Conservation (phyloP, 371 early-diverging fungal genomes). For the Mortierella sp. region DNA sequence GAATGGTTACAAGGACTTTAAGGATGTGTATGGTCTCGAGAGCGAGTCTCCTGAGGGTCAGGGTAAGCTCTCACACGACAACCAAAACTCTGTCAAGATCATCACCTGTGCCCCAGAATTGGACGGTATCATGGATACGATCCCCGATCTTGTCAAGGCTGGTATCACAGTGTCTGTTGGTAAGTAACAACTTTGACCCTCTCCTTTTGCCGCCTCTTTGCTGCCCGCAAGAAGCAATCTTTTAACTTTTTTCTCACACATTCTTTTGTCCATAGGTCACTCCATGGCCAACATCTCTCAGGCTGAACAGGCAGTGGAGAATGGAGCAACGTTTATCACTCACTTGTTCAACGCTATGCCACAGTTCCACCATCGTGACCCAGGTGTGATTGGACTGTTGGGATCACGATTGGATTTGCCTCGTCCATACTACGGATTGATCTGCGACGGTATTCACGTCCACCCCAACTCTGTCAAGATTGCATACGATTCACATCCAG, state of each 20-base stretch:
- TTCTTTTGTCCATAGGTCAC: conserved; percentile 62
- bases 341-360: conserved; percentile 91
- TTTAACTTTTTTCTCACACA: not conserved
- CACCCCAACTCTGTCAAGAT: conserved; percentile 85
- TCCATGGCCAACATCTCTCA: conserved; percentile 76
- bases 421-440: conserved; percentile 81
- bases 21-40: conserved; percentile 75
- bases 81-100: conserved; percentile 67
- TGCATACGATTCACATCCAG: conserved; percentile 81
- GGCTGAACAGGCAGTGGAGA: conserved; percentile 74
- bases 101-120: conserved; percentile 89
- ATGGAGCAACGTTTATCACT: conserved; percentile 78
- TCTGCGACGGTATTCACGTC: conserved; percentile 84
- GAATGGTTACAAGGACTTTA: conserved; percentile 76
- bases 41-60: conserved; percentile 54
- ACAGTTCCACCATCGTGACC: conserved; percentile 86
- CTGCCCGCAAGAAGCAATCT: no score
- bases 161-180: conserved; percentile 79
- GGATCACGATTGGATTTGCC: conserved; percentile 67
- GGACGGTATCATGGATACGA: conserved; percentile 76
- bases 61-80: conserved; percentile 56
- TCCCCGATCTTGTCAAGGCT: conserved; percentile 72
- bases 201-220: no score
- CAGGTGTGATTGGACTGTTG: conserved; percentile 79
- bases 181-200: conserved; percentile 12